phyloP scores from a whole-genome alignment of 169 alveolate species.

The Babesia divergens region DNA sequence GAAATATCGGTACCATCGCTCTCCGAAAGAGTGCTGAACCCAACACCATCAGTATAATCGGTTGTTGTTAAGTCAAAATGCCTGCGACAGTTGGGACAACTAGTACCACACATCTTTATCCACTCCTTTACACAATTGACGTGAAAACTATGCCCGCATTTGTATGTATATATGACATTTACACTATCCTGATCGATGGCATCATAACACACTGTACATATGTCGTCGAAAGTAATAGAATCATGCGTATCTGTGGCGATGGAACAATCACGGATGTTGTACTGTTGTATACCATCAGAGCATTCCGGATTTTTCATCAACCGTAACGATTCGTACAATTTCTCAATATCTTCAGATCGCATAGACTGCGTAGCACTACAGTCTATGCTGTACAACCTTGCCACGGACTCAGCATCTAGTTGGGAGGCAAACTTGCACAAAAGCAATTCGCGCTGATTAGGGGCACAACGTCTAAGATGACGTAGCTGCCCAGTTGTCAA shows the following conservation, averaged over 20 bases:
- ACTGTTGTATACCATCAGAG: not conserved
- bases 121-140: conserved; percentile 63
- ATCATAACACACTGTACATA: conserved; percentile 69
- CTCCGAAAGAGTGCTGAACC: conserved; percentile 9
- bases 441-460: conserved; percentile 36
- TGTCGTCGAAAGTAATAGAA: conserved; percentile 35
- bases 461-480: conserved; percentile 40
- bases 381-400: not conserved
- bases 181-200: conserved; percentile 14
- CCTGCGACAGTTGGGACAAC: conserved; percentile 74
- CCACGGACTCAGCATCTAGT: conserved; percentile 30
- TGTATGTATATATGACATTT: conserved; percentile 22
- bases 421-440: conserved; percentile 26
- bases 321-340: not conserved
- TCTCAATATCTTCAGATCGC: not conserved
- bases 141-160: conserved; percentile 73
- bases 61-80: not conserved
- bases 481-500: conserved; percentile 21
- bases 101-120: conserved; percentile 52
- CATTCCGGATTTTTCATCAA: not conserved
- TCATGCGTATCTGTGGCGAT: not conserved
- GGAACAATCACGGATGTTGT: not conserved
- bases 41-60: not conserved
- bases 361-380: not conserved
- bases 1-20: not conserved